Base-by-base conservation (phyloP, 1,139 yeast species). In the Hyphopichia pseudoburtonii region DNA sequence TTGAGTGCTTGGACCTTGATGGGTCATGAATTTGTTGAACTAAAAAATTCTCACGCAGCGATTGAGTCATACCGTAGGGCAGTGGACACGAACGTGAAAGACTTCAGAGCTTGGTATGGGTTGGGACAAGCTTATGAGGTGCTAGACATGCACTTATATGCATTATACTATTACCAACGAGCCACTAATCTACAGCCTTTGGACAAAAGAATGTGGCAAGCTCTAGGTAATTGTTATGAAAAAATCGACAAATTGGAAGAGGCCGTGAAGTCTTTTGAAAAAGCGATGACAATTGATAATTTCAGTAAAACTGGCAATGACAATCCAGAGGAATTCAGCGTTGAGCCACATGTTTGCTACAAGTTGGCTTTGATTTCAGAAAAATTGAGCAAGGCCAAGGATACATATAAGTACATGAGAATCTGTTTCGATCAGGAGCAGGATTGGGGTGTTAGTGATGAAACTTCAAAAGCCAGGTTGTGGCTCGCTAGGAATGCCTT, bases 1-100 rank as follows among this genome's bases (percentile, higher is more conserved):
- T 68, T 90, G 15, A 81, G 90, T 49, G 97, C 98, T 0, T 94
- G 98, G 97, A 92, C 97, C 0, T 70, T 94, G 41, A 90, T 94
- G 97, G 98, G 99, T 10, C 99, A 94, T 62, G 99, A 94, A 62
- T 94, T 88, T 66, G 95, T 94, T 10, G 98, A 94, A 58, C 72
- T 92, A 49, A 90, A 92, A 53, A 94, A 94, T 61, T 85, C 96
- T 1, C 96, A 94, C 59, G 97, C 98, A 1, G 98, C 98, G 1
- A 92, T 94, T 37, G 97, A 92, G 63, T 83, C 95, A 39, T 94
- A 94, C 56, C 69, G 98, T 47, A 70, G 96, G 35, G 98, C 98
- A 0, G 95, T 90, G 1, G 92, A 89, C 56, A 84, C 90, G 6
- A 88, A 88, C 52, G 78, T 82, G 32, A 83, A 86, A 53, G 98